phyloP scores from a whole-genome alignment of 176 grass and related monocot species.

The Musa beccarii region DNA sequence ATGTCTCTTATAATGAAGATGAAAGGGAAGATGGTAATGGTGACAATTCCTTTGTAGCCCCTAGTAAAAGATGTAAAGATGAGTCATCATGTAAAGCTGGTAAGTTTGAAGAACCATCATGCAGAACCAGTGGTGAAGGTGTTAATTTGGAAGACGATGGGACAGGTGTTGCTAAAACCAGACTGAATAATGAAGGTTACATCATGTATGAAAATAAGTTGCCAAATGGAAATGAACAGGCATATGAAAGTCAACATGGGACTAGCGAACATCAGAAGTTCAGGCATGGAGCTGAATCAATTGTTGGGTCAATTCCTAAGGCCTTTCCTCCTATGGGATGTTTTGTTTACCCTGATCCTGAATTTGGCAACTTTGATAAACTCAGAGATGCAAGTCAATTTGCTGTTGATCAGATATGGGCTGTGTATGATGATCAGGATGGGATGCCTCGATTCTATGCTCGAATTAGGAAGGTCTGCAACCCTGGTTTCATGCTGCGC shows the following conservation, averaged over 20 bases:
- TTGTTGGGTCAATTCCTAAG: not conserved
- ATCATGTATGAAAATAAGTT: too few relatives aligned
- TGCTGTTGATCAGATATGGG: conserved; percentile 54
- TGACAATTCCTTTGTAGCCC: conserved; percentile 1
- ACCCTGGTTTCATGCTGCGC: conserved; percentile 33
- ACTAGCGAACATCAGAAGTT: not conserved
- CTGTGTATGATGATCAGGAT: conserved; percentile 50
- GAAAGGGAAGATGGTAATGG: conserved; percentile 20
- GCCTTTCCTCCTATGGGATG: not conserved
- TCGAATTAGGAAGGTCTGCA: conserved; percentile 47
- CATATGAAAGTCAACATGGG: not conserved
- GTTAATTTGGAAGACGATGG: too few relatives aligned
- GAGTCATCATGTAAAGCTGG: too few relatives aligned
- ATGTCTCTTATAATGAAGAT: conserved; percentile 65
- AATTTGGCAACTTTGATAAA: conserved; percentile 59
- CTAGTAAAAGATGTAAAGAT: conserved; percentile 4
- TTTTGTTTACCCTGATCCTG: conserved; percentile 42
- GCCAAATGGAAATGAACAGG: too few relatives aligned
- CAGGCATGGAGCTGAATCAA: conserved; percentile 23
- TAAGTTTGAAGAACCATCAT: too few relatives aligned
- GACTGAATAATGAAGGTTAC: not conserved
- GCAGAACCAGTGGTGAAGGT: too few relatives aligned
- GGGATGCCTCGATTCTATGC: conserved; percentile 76
- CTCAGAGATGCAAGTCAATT: conserved; percentile 44
- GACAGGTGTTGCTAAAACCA: not conserved